Base-by-base conservation (phyloP, 2,329 filamentous ascomycete genomes). In the Fusarium pseudograminearum region DNA sequence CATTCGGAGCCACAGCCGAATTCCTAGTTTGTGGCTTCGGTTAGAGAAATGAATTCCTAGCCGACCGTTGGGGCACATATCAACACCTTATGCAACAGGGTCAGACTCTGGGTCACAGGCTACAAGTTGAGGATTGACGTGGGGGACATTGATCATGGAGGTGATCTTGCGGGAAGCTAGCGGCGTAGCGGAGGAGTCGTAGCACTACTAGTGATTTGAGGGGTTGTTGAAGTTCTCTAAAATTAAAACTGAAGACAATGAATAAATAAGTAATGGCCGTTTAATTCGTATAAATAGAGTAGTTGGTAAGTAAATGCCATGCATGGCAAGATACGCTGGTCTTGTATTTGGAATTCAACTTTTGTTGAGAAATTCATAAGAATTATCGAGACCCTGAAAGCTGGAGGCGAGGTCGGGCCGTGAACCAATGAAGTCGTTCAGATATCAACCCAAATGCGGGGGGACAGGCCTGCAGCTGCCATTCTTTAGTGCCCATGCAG, bases 41-140 rank as follows among this genome's bases (percentile, higher is more conserved):
- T 65, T 68, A 65, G 40, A 65, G 61, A 46, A 30, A 56, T 64
- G 44, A 42, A 54, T 56, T 65, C 70, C 61, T 63, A 61, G 60
- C 73, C 73, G 67, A 58, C 67, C 57, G 73, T 74, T 74, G 73
- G 71, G 73, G 73, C 61, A 72, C 40, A 57, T 46, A 61, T 62
- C 48, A 59, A 52, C 58, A 30, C 48, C 24, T 30, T 14, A 64
- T 64, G 62, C 59, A 51, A 59, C 70, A 74, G 52, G 73, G 71
- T 53, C 74, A 30, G 40, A 61, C 42, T 61, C 47, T 61, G 62
- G 63, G 58, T 60, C 70, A 73, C 56, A 56, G 57, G 46, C 56
- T 41, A 61, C 22, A 22, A 36, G 42, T 51, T 65, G 20, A 62
- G 60, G 46, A 51, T 67, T 67, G 44, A 36, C 48, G n/a, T 40